Evolutionary conservation across 768 basidiomycete species (phyloP).

Genomic region (Boletus vinaceobasis): DNA sequence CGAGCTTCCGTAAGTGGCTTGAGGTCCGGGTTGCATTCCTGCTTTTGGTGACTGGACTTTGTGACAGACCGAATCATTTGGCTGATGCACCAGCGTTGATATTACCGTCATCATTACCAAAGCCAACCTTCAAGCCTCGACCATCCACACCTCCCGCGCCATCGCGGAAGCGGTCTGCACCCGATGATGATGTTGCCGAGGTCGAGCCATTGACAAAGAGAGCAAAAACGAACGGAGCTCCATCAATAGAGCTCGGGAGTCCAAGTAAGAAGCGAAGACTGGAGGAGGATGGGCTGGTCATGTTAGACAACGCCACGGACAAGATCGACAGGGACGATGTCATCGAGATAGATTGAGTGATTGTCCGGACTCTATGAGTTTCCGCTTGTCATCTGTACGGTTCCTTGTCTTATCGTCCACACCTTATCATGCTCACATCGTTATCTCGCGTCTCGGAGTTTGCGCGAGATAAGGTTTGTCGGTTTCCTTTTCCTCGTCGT

Average conservation of each 20-base stretch:
- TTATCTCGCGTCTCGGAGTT: neutral
- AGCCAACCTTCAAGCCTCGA: constrained; percentile 45
- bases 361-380: neutral
- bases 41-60: neutral
- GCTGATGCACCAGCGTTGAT: constrained; percentile 51
- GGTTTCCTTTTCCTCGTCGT: neutral
- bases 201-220: constrained; percentile 60
- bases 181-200: constrained; percentile 56
- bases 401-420: neutral
- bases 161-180: constrained; percentile 53
- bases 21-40: neutral
- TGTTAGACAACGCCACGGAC: constrained; percentile 60
- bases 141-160: constrained; percentile 39
- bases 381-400: neutral
- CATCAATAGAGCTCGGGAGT: constrained; percentile 33
- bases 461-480: neutral
- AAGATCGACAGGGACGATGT: constrained; percentile 53
- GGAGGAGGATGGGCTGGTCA: constrained; percentile 72
- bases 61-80: constrained; percentile 53
- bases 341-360: constrained; percentile 51
- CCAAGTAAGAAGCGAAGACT: constrained; percentile 63
- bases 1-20: constrained; percentile 60
- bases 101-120: constrained; percentile 62
- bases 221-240: constrained; percentile 33
- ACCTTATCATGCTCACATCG: constrained; percentile 3